Conservation (phyloP, 139 green algal species). For the Haematococcus lacustris region DNA sequence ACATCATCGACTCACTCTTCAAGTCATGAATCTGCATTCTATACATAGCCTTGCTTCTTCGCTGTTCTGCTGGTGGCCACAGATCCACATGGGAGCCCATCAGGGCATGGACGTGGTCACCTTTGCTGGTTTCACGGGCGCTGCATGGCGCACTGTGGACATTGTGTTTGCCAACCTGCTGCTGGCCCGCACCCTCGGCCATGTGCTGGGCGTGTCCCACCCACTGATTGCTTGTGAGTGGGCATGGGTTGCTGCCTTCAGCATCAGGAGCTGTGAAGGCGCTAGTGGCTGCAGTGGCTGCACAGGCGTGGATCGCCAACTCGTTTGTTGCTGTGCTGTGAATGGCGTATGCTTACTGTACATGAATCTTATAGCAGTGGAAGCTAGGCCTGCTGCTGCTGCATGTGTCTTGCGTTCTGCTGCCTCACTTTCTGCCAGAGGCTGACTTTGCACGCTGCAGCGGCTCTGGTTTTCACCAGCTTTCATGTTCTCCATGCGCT, state of each 20-base stretch:
- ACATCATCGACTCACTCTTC: too few relatives aligned
- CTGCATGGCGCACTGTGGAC: slow-evolving; percentile 5
- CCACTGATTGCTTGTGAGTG: slow-evolving; percentile 5
- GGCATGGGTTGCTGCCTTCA: neutral
- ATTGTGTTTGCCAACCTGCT: slow-evolving; percentile 6
- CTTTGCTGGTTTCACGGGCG: neutral
- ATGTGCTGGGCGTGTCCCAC: slow-evolving; percentile 5
- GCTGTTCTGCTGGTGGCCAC: too few relatives aligned
- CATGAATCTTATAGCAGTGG: neutral
- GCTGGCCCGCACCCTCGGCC: slow-evolving; percentile 6
- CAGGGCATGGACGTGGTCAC: neutral
- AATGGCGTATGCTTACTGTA: neutral
- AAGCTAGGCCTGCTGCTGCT: neutral
- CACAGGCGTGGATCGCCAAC: neutral
- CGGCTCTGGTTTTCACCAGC: too few relatives aligned
- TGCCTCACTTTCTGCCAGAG: too few relatives aligned
- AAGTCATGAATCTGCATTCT: too few relatives aligned
- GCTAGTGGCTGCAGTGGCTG: neutral
- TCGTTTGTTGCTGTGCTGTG: neutral
- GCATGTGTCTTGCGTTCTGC: neutral
- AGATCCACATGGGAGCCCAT: too few relatives aligned
- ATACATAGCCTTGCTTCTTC: too few relatives aligned
- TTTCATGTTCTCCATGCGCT: too few relatives aligned
- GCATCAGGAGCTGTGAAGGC: neutral
- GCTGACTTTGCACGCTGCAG: too few relatives aligned